Evolutionary conservation across 2,329 filamentous ascomycete species (phyloP).

Genomic region (Akanthomyces muscarius): DNA sequence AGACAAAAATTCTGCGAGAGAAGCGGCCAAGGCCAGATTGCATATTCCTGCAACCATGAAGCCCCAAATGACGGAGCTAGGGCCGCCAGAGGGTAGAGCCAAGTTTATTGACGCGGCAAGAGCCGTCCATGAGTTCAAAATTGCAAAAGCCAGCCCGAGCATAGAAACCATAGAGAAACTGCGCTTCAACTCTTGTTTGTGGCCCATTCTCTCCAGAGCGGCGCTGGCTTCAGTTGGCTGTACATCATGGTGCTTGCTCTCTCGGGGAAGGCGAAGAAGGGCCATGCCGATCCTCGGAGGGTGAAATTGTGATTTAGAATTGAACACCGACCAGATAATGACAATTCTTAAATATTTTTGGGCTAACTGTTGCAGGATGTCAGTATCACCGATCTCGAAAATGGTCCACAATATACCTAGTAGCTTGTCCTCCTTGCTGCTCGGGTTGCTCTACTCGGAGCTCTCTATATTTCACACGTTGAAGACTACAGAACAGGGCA

Average conservation of each 20-base stretch:
- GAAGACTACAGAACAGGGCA: too few relatives aligned
- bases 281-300: background rate
- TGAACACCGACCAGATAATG: too few relatives aligned
- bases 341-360: too few relatives aligned
- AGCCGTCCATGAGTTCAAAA: constrained; percentile 48
- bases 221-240: constrained; percentile 29
- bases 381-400: too few relatives aligned
- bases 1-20: constrained; percentile 66
- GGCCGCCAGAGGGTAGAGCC: constrained; percentile 64
- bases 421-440: too few relatives aligned
- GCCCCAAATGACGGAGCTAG: constrained; percentile 72
- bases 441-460: too few relatives aligned
- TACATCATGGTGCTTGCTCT: background rate
- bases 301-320: background rate
- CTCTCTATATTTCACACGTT: too few relatives aligned
- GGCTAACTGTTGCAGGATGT: too few relatives aligned
- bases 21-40: constrained; percentile 65
- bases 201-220: constrained; percentile 41
- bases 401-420: too few relatives aligned
- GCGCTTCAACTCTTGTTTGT: constrained; percentile 47
- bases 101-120: constrained; percentile 45
- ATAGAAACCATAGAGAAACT: constrained; percentile 48
- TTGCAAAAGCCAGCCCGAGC: constrained; percentile 45
- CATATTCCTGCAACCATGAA: constrained; percentile 58
- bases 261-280: background rate